Conservation (phyloP, 2,329 filamentous ascomycete species). For the Knufia petricola region DNA sequence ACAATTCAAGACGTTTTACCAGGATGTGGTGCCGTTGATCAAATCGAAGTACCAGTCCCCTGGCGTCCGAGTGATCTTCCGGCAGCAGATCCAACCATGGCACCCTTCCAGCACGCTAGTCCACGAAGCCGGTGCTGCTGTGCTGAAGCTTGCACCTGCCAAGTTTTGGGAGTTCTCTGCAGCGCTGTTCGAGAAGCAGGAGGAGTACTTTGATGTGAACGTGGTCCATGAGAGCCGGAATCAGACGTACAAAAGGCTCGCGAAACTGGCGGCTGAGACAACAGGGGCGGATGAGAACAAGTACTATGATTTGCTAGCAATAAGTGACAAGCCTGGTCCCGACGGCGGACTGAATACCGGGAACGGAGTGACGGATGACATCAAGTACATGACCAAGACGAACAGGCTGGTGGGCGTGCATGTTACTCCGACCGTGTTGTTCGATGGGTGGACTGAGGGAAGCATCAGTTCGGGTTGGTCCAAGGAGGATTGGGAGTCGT, state of each 20-base stretch:
- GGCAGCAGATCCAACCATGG: conserved; percentile 90
- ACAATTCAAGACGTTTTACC: conserved; percentile 68
- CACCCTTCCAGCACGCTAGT: conserved; percentile 71
- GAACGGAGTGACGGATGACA: conserved; percentile 72
- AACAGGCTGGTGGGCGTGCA: conserved; percentile 72
- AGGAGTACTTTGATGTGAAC: conserved; percentile 71
- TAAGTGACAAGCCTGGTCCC: conserved; percentile 56
- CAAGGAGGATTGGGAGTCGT: conserved; percentile 74
- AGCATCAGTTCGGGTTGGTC: conserved; percentile 72
- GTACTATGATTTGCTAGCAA: conserved; percentile 58
- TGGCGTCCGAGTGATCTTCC: conserved; percentile 65
- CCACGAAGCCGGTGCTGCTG: conserved; percentile 69
- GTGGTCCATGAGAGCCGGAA: conserved; percentile 80
- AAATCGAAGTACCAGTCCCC: conserved; percentile 47
- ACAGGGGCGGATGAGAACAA: conserved; percentile 62
- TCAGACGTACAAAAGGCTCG: conserved; percentile 68
- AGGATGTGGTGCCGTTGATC: conserved; percentile 55
- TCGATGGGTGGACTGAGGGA: conserved; percentile 70
- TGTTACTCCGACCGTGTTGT: conserved; percentile 82
- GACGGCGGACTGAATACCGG: conserved; percentile 67
- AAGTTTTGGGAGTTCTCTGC: conserved; percentile 74
- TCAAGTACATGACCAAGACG: conserved; percentile 71
- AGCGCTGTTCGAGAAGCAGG: conserved; percentile 59
- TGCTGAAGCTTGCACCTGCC: conserved; percentile 58
- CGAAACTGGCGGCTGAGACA: conserved; percentile 56